A percentile compares a stretch with the other conserved stretches of the same genome.
phyloP scores from a whole-genome alignment of 2,329 filamentous ascomycete genomes.

The Nannizziopsis arthrosporioides region DNA sequence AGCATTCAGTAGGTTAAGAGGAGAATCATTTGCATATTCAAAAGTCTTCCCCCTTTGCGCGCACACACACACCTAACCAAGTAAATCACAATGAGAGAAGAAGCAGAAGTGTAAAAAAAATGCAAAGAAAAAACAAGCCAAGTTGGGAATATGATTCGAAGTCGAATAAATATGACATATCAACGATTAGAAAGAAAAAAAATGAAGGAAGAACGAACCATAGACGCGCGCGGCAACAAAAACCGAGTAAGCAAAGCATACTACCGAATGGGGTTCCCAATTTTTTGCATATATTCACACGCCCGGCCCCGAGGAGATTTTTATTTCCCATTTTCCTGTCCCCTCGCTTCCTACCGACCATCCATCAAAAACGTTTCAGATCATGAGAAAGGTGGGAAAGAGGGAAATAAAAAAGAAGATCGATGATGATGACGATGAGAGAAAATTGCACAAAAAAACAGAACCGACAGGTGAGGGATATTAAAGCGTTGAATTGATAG shows the following conservation, averaged over 20 bases:
- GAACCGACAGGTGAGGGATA: too few relatives aligned
- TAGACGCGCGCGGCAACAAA: too few relatives aligned
- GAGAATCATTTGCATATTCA: too few relatives aligned
- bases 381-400: neutral
- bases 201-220: neutral
- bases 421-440: neutral
- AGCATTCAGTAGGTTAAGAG: too few relatives aligned
- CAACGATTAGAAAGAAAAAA: neutral
- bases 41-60: too few relatives aligned
- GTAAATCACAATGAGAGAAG: neutral
- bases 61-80: neutral
- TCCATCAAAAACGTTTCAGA: neutral
- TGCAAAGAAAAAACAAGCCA: neutral
- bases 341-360: neutral
- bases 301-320: too few relatives aligned
- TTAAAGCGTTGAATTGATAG: too few relatives aligned
- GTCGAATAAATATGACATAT: neutral
- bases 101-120: neutral
- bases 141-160: neutral
- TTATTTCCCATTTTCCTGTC: too few relatives aligned
- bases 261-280: too few relatives aligned
- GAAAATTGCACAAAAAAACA: too few relatives aligned
- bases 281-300: too few relatives aligned
- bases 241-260: too few relatives aligned
- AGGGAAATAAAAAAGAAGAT: slow-evolving; percentile 8